phyloP scores from a whole-genome alignment of 2,329 filamentous ascomycete genomes.

The Xylariaceae sp. region DNA sequence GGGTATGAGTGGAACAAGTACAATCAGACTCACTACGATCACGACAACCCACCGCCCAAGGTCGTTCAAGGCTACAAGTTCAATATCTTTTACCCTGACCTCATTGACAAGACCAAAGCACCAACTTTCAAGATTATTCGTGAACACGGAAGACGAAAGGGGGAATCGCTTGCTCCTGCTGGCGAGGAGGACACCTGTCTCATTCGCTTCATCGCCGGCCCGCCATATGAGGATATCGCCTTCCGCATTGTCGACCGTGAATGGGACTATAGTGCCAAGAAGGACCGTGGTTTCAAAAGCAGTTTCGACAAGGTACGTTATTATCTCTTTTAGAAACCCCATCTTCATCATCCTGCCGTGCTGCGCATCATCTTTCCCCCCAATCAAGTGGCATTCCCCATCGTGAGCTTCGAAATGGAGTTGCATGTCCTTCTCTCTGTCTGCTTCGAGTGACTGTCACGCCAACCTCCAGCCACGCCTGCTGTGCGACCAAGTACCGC shows the following conservation, averaged over 20 bases:
- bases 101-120: conserved; percentile 90
- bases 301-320: conserved; percentile 88
- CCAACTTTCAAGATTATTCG: conserved; percentile 95
- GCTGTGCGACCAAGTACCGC: conserved; percentile 15
- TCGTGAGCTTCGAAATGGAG: conserved; percentile 1
- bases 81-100: conserved; percentile 97
- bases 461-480: conserved; percentile 14
- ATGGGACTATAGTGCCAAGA: conserved; percentile 97
- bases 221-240: conserved; percentile 93
- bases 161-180: conserved; percentile 87
- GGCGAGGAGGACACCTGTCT: conserved; percentile 96
- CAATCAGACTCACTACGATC: conserved; percentile 98
- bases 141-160: conserved; percentile 81
- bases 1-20: conserved; percentile 99
- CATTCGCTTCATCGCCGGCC: conserved; percentile 90
- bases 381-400: conserved; percentile 11
- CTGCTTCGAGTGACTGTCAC: conserved; percentile 11
- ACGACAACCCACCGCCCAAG: conserved; percentile 95
- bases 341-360: background rate
- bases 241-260: conserved; percentile 97
- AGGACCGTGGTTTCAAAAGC: conserved; percentile 89
- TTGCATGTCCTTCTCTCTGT: conserved; percentile 7
- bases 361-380: conserved; percentile 11
- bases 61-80: conserved; percentile 99
- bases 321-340: background rate